Conservation (phyloP, 2,329 filamentous ascomycete species). For the Ascomycota sp. region DNA sequence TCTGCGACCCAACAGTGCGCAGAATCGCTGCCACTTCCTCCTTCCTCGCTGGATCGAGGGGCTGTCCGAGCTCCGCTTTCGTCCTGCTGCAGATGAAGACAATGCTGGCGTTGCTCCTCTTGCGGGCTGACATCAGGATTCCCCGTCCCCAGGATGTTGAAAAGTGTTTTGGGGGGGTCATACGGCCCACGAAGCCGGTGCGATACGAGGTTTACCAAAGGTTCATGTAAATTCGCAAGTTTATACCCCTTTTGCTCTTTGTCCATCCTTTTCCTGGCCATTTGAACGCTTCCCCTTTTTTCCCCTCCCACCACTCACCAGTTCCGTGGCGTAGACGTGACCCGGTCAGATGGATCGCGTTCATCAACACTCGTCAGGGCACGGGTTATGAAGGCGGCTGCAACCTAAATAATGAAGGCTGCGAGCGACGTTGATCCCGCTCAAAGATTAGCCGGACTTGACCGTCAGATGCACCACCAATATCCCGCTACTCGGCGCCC, state of each 20-base stretch:
- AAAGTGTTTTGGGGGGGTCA: conserved; percentile 1
- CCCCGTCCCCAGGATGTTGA: not conserved
- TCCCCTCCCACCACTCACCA: too few species aligned
- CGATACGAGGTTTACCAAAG: not conserved
- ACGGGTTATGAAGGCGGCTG: too few species aligned
- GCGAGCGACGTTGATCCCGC: too few species aligned
- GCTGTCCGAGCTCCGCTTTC: conserved; percentile 1
- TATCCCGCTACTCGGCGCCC: too few species aligned
- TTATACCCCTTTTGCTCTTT: not conserved
- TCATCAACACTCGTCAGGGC: too few species aligned
- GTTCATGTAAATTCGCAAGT: not conserved
- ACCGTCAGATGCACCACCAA: too few species aligned
- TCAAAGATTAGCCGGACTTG: too few species aligned
- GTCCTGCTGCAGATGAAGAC: conserved; percentile 2
- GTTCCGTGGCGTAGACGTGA: too few species aligned
- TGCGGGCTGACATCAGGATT: conserved; percentile 1
- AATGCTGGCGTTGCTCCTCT: conserved; percentile 1
- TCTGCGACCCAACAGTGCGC: not conserved
- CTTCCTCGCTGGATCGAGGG: conserved; percentile 1
- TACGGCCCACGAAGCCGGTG: not conserved
- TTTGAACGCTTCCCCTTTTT: not conserved
- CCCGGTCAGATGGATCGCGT: too few species aligned
- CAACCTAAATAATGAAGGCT: too few species aligned
- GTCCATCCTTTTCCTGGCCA: not conserved
- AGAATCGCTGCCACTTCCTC: conserved; percentile 1